These are phyloP conservation scores for Monilinia vaccinii-corymbosi DNA, from an alignment of 2,329 filamentous ascomycete species.

Conservation along the genomic window DNA sequence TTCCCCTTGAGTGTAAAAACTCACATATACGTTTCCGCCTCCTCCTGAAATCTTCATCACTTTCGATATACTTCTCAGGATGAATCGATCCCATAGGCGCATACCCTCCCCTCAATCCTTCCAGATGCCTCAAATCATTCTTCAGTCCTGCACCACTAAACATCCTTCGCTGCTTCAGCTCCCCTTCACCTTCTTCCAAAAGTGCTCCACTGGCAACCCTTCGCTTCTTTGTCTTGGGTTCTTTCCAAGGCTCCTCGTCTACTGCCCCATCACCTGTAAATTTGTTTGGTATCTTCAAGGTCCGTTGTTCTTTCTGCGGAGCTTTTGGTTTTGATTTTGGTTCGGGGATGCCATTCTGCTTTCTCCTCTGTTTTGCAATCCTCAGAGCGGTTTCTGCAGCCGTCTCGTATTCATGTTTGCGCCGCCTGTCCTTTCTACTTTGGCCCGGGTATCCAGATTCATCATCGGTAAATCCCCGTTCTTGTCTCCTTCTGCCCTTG, in stretches of 20 bases:
- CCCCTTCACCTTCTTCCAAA: slow-evolving; percentile 56
- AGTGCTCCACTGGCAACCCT: slow-evolving; percentile 62
- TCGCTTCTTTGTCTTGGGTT: slow-evolving; percentile 34
- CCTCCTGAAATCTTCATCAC: slow-evolving; percentile 19
- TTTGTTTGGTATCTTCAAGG: neutral
- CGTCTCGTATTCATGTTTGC: neutral
- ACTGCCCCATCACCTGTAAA: slow-evolving; percentile 21
- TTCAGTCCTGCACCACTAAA: neutral
- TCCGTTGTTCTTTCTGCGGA: slow-evolving; percentile 2
- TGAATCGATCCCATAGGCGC: slow-evolving; percentile 2
- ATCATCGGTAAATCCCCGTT: slow-evolving; percentile 1
- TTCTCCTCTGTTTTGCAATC: neutral
- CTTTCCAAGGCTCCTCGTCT: slow-evolving; percentile 13
- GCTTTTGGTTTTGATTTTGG: neutral
- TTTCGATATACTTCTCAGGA: slow-evolving; percentile 3
- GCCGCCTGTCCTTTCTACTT: neutral
- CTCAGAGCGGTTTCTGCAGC: slow-evolving; percentile 1
- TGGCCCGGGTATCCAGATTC: neutral
- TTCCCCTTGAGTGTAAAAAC: slow-evolving; percentile 24
- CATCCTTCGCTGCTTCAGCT: slow-evolving; percentile 40
- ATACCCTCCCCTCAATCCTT: slow-evolving; percentile 25
- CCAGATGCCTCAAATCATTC: slow-evolving; percentile 40
- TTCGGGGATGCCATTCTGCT: neutral
- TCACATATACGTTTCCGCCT: slow-evolving; percentile 54
- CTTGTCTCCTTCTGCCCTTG: neutral